phyloP scores from a whole-genome alignment of 768 basidiomycete genomes.

The Lactarius indigo region DNA sequence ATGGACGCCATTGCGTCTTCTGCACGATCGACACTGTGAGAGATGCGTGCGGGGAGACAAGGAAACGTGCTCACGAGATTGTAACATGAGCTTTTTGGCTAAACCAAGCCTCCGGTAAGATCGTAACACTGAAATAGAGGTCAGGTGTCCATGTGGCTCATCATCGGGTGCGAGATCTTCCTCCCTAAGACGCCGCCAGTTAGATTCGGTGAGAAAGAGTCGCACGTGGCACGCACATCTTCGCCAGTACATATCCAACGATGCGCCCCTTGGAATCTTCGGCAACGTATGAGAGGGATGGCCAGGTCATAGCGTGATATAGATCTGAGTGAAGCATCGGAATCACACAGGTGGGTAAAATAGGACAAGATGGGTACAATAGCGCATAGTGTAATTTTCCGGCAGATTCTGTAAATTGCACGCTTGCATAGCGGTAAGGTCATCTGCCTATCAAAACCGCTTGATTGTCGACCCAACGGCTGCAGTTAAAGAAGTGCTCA shows the following conservation, averaged over 20 bases:
- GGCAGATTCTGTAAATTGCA: constrained; percentile 92
- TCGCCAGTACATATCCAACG: constrained; percentile 93
- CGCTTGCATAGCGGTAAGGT: constrained; percentile 90
- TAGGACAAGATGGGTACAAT: constrained; percentile 46
- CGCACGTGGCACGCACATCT: constrained; percentile 59
- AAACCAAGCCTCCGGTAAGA: constrained; percentile 88
- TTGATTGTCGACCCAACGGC: constrained; percentile 20
- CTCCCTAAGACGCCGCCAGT: constrained; percentile 47
- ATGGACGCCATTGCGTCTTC: constrained; percentile 89
- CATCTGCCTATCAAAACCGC: constrained; percentile 57
- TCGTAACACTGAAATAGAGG: constrained; percentile 91
- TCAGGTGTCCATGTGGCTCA: constrained; percentile 85
- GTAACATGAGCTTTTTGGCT: constrained; percentile 91
- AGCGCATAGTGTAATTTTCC: constrained; percentile 84
- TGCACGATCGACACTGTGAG: constrained; percentile 31
- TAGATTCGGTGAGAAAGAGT: not conserved
- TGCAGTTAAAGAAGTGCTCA: constrained; percentile 23
- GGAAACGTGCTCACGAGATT: constrained; percentile 65
- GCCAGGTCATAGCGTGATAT: constrained; percentile 65
- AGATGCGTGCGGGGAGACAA: not conserved
- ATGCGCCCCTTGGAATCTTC: constrained; percentile 86
- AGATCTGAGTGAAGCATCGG: not conserved
- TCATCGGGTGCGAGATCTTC: constrained; percentile 55
- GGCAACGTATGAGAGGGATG: constrained; percentile 88
- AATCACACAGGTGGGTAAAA: constrained; percentile 2